phyloP scores from a whole-genome alignment of 495 filamentous ascomycete genomes.

The Penicillium macrosclerotiorum region DNA sequence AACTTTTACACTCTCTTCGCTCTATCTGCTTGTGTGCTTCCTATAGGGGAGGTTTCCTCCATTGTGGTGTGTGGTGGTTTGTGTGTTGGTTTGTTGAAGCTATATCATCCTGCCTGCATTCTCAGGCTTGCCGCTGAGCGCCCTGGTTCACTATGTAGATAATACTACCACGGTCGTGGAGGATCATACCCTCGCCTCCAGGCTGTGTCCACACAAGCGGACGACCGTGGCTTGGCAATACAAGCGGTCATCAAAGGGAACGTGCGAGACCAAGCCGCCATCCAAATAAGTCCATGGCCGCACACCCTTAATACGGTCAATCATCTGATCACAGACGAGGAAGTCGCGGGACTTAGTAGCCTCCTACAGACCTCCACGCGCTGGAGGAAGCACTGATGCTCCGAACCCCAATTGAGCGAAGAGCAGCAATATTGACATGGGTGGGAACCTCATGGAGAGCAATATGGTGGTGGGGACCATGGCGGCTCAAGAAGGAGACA shows the following conservation, averaged over 20 bases:
- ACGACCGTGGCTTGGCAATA: conserved; percentile 76
- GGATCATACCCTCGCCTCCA: conserved; percentile 74
- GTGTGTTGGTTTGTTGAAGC: too few species aligned
- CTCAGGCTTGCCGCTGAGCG: too few species aligned
- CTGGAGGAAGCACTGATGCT: conserved; percentile 91
- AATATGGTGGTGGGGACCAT: conserved; percentile 82
- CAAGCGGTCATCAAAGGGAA: conserved; percentile 95
- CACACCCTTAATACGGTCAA: conserved; percentile 95
- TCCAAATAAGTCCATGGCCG: conserved; percentile 96
- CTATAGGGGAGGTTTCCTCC: too few species aligned
- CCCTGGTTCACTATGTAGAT: conserved; percentile 98
- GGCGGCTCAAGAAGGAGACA: conserved; percentile 91
- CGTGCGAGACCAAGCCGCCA: conserved; percentile 86
- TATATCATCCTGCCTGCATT: too few species aligned
- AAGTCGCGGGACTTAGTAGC: conserved; percentile 94
- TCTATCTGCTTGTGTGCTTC: too few species aligned
- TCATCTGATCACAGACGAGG: conserved; percentile 91
- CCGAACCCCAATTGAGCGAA: conserved; percentile 84
- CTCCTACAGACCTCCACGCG: conserved; percentile 87
- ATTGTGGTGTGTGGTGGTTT: too few species aligned
- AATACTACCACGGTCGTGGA: conserved; percentile 77
- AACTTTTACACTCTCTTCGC: too few species aligned
- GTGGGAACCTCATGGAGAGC: conserved; percentile 92
- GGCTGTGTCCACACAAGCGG: conserved; percentile 63
- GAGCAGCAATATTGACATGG: conserved; percentile 92